Evolutionary conservation across 2,329 filamentous ascomycete genomes (phyloP).

Genomic region (Pochonia chlamydosporia): DNA sequence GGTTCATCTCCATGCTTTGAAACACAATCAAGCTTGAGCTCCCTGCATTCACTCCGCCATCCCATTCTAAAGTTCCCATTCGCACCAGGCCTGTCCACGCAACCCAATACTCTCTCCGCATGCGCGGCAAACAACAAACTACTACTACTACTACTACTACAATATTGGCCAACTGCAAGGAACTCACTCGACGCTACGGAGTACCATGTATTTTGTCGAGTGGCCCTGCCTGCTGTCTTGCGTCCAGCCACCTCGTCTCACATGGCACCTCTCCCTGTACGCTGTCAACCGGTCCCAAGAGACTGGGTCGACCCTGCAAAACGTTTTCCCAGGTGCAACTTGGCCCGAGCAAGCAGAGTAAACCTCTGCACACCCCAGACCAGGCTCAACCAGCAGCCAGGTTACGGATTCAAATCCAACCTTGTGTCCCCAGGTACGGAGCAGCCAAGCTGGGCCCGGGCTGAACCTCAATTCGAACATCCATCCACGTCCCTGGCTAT

Average conservation of each 20-base stretch:
- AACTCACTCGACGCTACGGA: not conserved
- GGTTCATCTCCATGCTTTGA: no score
- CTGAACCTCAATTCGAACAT: not conserved
- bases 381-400: not conserved
- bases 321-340: slow-evolving; percentile 6
- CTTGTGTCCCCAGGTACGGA: not conserved
- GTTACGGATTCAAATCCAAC: not conserved
- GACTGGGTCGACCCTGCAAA: slow-evolving; percentile 11
- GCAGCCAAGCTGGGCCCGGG: not conserved
- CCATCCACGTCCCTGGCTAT: not conserved
- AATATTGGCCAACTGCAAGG: no score
- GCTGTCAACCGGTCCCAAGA: slow-evolving; percentile 7
- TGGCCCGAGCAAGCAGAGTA: not conserved
- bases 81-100: no score
- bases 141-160: no score
- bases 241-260: not conserved
- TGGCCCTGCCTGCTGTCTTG: not conserved
- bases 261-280: not conserved
- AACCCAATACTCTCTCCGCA: no score
- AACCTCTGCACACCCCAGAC: not conserved
- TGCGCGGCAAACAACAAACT: no score
- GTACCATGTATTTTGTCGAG: not conserved
- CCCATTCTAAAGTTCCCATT: no score
- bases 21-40: no score
- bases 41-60: no score